Conservation (phyloP, 169 alveolate genomes). For the Amoebophrya sp. region DNA sequence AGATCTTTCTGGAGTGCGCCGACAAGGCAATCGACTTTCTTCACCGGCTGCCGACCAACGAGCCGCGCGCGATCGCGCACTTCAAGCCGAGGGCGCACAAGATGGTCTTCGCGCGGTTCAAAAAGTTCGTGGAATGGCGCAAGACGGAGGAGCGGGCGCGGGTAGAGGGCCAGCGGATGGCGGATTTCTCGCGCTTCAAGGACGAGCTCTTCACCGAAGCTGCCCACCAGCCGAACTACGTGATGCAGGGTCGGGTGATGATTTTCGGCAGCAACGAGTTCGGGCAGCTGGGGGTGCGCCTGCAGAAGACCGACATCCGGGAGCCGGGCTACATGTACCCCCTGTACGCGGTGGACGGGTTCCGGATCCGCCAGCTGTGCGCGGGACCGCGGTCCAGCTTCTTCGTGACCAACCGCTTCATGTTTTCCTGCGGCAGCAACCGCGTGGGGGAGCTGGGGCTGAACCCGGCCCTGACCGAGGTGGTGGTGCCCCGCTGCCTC, state of each 20-base stretch:
- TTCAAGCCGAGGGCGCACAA: not conserved
- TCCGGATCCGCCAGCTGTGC: not conserved
- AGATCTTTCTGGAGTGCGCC: not conserved
- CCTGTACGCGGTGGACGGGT: not conserved
- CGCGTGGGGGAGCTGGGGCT: not conserved
- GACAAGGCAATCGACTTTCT: slow-evolving; percentile 5
- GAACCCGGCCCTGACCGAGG: not conserved
- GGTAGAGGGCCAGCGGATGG: not conserved
- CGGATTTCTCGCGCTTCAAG: not conserved
- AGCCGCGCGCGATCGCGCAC: slow-evolving; percentile 23
- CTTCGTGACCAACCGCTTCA: not conserved
- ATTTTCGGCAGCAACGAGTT: not conserved
- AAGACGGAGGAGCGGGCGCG: not conserved
- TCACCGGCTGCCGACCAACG: not conserved
- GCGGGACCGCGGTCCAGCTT: not conserved
- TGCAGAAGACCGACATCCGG: not conserved
- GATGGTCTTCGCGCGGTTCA: not conserved
- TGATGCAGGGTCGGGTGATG: not conserved
- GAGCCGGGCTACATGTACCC: not conserved
- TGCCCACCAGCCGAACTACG: not conserved
- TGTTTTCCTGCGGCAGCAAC: not conserved
- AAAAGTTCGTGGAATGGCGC: not conserved
- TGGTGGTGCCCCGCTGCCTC: not conserved
- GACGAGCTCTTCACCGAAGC: not conserved
- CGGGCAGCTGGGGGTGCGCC: not conserved